Evolutionary conservation across 352 stramenopile species (phyloP), one percentile per base, ranked within the genome.

Genomic region (Pythium aphanidermatum): DNA sequence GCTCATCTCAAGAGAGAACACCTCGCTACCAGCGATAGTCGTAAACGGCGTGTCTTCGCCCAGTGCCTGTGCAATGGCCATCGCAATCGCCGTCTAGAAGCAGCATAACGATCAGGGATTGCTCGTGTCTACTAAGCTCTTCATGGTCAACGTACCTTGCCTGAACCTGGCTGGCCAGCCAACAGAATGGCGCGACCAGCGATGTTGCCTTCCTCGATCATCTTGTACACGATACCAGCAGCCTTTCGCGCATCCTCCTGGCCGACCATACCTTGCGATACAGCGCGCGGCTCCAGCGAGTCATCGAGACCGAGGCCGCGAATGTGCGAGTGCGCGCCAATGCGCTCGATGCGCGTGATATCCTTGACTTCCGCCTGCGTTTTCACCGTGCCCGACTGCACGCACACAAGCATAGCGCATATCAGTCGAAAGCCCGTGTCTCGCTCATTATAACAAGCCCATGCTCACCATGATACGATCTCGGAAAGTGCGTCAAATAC

Each of bases 1-100:
- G 73, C 83, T 98, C 88, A 99, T 98, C 74, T 99, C 97, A 5
- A 99, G 74, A 28, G 93, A 98, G 58, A 99, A 99, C 21, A 99
- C 96, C 51, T 99, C 96, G 19, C 85, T 97, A n/a, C 89, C 97
- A 33, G 92, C 95, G 46, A 99, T 97, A 34, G 94, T 98, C 11
- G 95, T 99, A 70, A 99, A 99, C 33, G 97, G 97, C 36, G 96
- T 99, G 68, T 98, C 95, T 50, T 98, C 88, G 28, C 96, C 96
- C 19, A 99, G 70, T 49, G 97, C 95, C 65, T 98, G 95, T 8
- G 96, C 91, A 55, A 99, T 92, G 24, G 90, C 97, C 95, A 99
- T 98, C 21, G 96, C 96, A 65, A 99, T 97, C 12, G 96, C 96
- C 17, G 96, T 99, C 74, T 95, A 68, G 13, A 1, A 35, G 1